Conservation (phyloP, 1,139 yeast species). For the Protomyces gravidus region DNA sequence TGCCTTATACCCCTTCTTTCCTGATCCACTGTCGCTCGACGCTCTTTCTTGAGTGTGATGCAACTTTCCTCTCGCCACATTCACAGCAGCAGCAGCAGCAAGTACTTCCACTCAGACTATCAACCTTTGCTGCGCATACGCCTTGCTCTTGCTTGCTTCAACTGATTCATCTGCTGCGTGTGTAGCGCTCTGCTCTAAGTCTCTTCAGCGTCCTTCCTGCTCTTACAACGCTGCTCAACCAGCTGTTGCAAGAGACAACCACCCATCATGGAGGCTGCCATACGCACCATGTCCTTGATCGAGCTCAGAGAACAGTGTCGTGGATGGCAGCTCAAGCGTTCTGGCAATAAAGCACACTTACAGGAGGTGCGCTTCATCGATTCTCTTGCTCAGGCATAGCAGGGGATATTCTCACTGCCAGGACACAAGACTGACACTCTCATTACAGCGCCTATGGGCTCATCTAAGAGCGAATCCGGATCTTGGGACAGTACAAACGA, state of each 20-base stretch:
- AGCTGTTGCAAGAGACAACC: too few species aligned
- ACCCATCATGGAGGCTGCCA: neutral
- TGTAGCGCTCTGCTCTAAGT: neutral
- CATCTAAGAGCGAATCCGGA: neutral
- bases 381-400: too few species aligned
- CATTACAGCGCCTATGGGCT: neutral
- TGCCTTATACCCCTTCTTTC: too few species aligned
- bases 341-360: neutral
- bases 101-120: too few species aligned
- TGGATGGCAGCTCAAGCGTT: neutral
- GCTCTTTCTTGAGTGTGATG: too few species aligned
- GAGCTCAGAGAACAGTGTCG: conserved; percentile 1
- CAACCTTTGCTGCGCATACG: neutral
- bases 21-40: too few species aligned
- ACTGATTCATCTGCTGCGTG: neutral
- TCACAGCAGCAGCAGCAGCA: too few species aligned
- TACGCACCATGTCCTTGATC: neutral
- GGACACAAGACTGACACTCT: neutral
- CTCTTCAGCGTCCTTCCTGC: too few species aligned
- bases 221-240: neutral
- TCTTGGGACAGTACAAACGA: too few species aligned
- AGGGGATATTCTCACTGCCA: neutral
- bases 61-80: too few species aligned
- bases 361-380: neutral
- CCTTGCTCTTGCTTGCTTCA: too few species aligned